phyloP scores from a whole-genome alignment of 805 yeast genomes.

The Hanseniaspora lindneri region DNA sequence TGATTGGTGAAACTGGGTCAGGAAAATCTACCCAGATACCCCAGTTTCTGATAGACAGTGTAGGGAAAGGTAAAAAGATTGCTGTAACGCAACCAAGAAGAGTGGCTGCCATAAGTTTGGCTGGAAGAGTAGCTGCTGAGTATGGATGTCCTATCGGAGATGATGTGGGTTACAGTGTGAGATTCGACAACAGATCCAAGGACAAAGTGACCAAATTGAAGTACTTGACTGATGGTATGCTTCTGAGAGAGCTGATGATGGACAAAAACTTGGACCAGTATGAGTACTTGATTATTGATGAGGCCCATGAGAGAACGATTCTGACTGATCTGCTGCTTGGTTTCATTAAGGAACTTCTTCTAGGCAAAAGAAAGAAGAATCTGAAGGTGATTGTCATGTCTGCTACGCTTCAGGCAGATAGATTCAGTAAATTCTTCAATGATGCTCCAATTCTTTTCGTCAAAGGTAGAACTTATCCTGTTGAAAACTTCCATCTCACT shows the following conservation, averaged over 20 bases:
- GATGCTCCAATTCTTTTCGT: conserved; percentile 74
- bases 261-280: conserved; percentile 54
- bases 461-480: conserved; percentile 84
- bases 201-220: conserved; percentile 53
- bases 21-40: conserved; percentile 97
- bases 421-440: conserved; percentile 65
- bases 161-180: conserved; percentile 82
- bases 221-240: conserved; percentile 95
- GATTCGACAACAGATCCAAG: conserved; percentile 65
- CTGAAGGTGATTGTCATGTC: conserved; percentile 81
- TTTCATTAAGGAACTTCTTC: conserved; percentile 57
- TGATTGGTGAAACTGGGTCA: conserved; percentile 95
- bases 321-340: conserved; percentile 84
- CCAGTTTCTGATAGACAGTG: conserved; percentile 56
- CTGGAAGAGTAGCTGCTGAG: conserved; percentile 85
- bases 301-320: conserved; percentile 94
- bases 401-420: conserved; percentile 83
- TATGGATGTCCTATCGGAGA: conserved; percentile 64
- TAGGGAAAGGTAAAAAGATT: conserved; percentile 33
- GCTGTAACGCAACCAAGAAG: conserved; percentile 97
- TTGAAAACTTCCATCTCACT: conserved; percentile 53
- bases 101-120: conserved; percentile 92
- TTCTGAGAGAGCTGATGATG: conserved; percentile 77
- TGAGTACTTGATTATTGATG: conserved; percentile 74
- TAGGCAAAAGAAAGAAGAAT: conserved; percentile 35